Evolutionary conservation across 139 green algal species (phyloP).

Genomic region (Yamagishiella unicocca): DNA sequence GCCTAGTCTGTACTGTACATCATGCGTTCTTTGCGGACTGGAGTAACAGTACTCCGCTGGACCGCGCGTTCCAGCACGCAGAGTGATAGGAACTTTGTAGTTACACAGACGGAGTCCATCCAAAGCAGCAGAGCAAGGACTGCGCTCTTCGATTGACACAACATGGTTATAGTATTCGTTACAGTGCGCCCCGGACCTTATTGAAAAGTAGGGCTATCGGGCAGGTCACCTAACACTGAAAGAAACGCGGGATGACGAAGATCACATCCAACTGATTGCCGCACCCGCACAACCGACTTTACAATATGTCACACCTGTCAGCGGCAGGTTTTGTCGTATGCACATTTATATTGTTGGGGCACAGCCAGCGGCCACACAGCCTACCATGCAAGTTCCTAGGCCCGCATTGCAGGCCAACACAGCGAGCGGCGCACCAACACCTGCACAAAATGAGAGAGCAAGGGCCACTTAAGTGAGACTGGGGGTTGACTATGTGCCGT

Average conservation of each 20-base stretch:
- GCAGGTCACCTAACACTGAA: background rate
- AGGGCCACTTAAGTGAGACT: background rate
- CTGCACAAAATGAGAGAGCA: background rate
- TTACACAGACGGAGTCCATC: no score
- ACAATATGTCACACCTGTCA: background rate
- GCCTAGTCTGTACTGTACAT: no score
- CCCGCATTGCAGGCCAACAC: slow-evolving; percentile 49
- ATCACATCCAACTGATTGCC: background rate
- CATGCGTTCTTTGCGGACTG: no score
- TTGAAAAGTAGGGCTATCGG: background rate
- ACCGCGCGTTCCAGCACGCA: no score
- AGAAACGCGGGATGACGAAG: background rate
- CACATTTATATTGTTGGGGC: background rate
- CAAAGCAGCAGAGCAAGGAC: background rate
- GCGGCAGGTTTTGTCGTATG: no score
- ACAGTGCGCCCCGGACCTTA: background rate
- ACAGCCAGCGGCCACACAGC: slow-evolving; percentile 48
- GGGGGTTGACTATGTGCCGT: background rate
- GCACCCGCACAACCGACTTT: background rate
- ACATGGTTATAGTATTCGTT: background rate
- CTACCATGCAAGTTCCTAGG: slow-evolving; percentile 53
- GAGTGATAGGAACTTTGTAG: background rate
- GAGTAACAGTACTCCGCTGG: no score
- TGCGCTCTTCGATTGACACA: background rate
- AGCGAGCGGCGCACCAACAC: slow-evolving; percentile 14